Conservation (phyloP, 1,284 basidiomycete species). For the Microstroma glucosiphilum region DNA sequence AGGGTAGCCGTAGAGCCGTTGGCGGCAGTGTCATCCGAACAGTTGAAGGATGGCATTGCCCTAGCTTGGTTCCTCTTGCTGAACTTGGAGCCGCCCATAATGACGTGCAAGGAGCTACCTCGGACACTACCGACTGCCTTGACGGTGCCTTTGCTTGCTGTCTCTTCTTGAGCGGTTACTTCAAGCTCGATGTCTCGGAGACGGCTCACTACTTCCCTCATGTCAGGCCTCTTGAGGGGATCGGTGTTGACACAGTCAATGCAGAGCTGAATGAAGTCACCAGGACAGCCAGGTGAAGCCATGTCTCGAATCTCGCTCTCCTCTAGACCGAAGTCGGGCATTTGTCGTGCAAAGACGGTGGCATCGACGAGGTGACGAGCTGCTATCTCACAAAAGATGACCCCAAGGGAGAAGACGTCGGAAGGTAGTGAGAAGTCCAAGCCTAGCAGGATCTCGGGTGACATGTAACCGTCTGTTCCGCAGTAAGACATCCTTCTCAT, state of each 20-base stretch:
- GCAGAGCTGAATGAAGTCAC: constrained; percentile 68
- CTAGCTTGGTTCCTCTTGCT: constrained; percentile 53
- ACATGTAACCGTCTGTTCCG: constrained; percentile 69
- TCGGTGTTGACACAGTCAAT: constrained; percentile 71
- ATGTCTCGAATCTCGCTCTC: constrained; percentile 64
- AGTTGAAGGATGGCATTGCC: constrained; percentile 73
- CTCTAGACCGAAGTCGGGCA: constrained; percentile 65
- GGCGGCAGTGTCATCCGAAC: constrained; percentile 48
- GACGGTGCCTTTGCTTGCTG: constrained; percentile 20
- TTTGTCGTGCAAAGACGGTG: constrained; percentile 45
- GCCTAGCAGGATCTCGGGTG: constrained; percentile 83
- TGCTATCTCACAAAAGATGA: constrained; percentile 89
- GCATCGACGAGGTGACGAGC: constrained; percentile 73
- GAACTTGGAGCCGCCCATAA: constrained; percentile 27
- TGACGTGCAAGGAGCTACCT: constrained; percentile 32
- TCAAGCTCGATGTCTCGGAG: constrained; percentile 73
- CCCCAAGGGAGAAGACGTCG: constrained; percentile 86
- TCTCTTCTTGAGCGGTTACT: constrained; percentile 43
- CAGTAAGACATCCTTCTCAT: constrained; percentile 79
- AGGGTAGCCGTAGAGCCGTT: too few relatives aligned
- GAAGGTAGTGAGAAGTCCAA: constrained; percentile 86
- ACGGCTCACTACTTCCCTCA: constrained; percentile 67
- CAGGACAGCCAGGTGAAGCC: constrained; percentile 71
- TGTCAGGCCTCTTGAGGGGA: constrained; percentile 66
- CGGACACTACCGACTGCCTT: constrained; percentile 66